These are phyloP conservation scores for Colletotrichum kahawae DNA, from an alignment of 2,329 filamentous ascomycete genomes.

Conservation along the genomic window DNA sequence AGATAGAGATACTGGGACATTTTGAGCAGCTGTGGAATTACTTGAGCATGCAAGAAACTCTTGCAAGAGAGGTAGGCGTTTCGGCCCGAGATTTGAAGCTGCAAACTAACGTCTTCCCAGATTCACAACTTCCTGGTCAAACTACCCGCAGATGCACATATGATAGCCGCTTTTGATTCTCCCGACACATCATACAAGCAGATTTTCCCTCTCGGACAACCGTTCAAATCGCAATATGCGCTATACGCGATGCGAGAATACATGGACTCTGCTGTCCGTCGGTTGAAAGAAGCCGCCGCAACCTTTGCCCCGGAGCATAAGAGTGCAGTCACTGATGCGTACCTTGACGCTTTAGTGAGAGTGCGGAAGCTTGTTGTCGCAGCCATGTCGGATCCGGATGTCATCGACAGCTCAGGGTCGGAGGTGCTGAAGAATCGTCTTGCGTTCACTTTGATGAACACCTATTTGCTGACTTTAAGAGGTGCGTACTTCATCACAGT, in stretches of 20 bases:
- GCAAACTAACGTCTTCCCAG: slow-evolving; percentile 37
- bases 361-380: slow-evolving; percentile 63
- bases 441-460: slow-evolving; percentile 59
- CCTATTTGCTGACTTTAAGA: slow-evolving; percentile 59
- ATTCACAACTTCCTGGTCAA: slow-evolving; percentile 74
- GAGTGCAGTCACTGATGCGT: slow-evolving; percentile 28
- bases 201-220: slow-evolving; percentile 71
- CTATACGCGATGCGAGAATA: slow-evolving; percentile 70
- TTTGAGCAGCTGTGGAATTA: slow-evolving; percentile 86
- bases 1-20: slow-evolving; percentile 80
- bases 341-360: slow-evolving; percentile 42
- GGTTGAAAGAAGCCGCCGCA: slow-evolving; percentile 20
- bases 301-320: neutral
- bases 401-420: slow-evolving; percentile 27
- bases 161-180: slow-evolving; percentile 64
- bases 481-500: slow-evolving; percentile 40
- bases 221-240: slow-evolving; percentile 77
- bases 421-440: slow-evolving; percentile 53
- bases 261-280: slow-evolving; percentile 49
- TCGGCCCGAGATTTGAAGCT: neutral
- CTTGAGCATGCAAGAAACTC: slow-evolving; percentile 72
- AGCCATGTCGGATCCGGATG: slow-evolving; percentile 16
- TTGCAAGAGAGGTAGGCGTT: slow-evolving; percentile 67
- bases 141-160: slow-evolving; percentile 70
- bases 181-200: slow-evolving; percentile 57